These are phyloP conservation scores for Populus alba DNA, from an alignment of 345 rosid genomes.

Conservation along the genomic window DNA sequence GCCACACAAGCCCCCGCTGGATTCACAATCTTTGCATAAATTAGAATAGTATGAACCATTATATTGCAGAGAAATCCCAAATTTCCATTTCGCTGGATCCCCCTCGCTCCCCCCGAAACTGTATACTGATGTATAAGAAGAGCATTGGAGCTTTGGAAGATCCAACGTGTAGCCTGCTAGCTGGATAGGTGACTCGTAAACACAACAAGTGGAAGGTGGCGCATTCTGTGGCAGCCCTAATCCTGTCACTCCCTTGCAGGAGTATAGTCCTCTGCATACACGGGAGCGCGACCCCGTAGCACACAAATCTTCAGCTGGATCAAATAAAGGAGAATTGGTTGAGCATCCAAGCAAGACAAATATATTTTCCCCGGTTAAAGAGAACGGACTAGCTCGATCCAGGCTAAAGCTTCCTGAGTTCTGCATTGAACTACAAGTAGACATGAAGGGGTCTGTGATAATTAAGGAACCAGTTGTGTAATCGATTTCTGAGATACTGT, in stretches of 20 bases:
- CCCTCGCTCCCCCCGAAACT: constrained; percentile 55
- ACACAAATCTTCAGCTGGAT: constrained; percentile 50
- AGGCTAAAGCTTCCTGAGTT: constrained; percentile 61
- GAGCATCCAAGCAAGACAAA: constrained; percentile 67
- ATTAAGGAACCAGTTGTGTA: constrained; percentile 39
- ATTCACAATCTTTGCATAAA: constrained; percentile 54
- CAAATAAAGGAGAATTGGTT: constrained; percentile 57
- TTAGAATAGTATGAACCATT: constrained; percentile 40
- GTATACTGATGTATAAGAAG: constrained; percentile 52
- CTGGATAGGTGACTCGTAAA: constrained; percentile 51
- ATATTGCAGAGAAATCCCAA: constrained; percentile 50
- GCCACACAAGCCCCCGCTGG: constrained; percentile 63
- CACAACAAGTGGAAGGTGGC: constrained; percentile 55
- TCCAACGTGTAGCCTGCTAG: constrained; percentile 50
- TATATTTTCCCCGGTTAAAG: constrained; percentile 41
- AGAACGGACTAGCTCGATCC: constrained; percentile 53
- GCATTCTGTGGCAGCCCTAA: constrained; percentile 57
- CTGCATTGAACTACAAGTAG: constrained; percentile 64
- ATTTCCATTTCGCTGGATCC: constrained; percentile 63
- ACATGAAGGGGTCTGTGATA: constrained; percentile 56
- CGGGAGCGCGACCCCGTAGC: constrained; percentile 54
- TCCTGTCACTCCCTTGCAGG: constrained; percentile 58
- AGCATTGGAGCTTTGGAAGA: constrained; percentile 64
- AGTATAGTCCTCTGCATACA: constrained; percentile 57
- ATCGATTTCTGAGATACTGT: constrained; percentile 50